Percentiles rank a stretch among this genome's conserved stretches.
Evolutionary conservation across 768 basidiomycete genomes (phyloP).

Genomic region (Cyathus striatus): DNA sequence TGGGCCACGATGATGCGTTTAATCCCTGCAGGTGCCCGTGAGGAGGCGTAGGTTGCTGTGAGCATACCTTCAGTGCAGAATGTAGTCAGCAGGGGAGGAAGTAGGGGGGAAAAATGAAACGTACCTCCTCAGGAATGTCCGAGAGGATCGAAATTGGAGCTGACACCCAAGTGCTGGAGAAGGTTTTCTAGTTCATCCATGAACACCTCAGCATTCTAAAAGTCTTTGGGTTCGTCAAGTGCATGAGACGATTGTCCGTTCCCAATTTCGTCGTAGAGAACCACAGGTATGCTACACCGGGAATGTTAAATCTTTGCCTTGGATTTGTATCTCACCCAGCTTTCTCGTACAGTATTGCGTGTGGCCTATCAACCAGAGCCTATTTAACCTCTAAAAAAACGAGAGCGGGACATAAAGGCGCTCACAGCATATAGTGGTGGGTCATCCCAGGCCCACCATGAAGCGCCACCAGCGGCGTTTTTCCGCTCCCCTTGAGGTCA

Average conservation of each 20-base stretch:
- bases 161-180: neutral
- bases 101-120: neutral
- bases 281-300: conserved; percentile 1
- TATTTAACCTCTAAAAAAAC: too few species aligned
- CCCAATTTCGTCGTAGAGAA: neutral
- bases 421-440: conserved; percentile 1
- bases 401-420: neutral
- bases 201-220: neutral
- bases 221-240: neutral
- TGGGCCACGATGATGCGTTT: conserved; percentile 24
- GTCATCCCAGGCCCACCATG: neutral
- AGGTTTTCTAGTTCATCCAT: conserved; percentile 1
- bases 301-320: too few species aligned
- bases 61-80: neutral
- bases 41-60: conserved; percentile 9
- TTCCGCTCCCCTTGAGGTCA: neutral
- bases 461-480: neutral
- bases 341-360: neutral
- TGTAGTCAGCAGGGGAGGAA: neutral
- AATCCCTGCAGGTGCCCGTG: conserved; percentile 13
- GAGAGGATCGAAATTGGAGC: neutral
- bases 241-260: neutral
- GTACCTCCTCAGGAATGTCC: conserved; percentile 1
- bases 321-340: neutral
- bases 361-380: neutral